Conservation (phyloP, 495 filamentous ascomycete species). For the Evernia prunastri region DNA sequence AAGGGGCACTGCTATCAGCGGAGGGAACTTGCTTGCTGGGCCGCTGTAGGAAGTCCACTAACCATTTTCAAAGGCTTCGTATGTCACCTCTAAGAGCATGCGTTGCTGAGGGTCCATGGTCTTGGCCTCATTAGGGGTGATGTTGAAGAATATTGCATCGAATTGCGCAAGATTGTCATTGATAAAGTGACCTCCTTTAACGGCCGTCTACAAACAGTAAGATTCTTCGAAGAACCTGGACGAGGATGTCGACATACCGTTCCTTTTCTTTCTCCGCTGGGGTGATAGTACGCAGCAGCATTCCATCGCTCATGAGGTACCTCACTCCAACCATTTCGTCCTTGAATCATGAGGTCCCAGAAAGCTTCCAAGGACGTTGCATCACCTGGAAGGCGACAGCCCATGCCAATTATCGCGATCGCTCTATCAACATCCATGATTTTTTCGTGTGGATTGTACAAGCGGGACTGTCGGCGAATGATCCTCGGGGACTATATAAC, state of each 20-base stretch:
- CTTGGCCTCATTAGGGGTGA: slow-evolving; percentile 42
- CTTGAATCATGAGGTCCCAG: slow-evolving; percentile 50
- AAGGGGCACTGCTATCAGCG: not conserved
- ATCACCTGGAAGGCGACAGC: slow-evolving; percentile 52
- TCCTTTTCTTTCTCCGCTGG: slow-evolving; percentile 1
- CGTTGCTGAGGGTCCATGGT: slow-evolving; percentile 54
- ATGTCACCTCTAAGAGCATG: slow-evolving; percentile 48
- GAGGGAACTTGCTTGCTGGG: not conserved
- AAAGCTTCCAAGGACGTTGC: slow-evolving; percentile 44
- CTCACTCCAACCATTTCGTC: slow-evolving; percentile 37
- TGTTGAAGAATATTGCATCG: slow-evolving; percentile 47
- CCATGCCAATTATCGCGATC: slow-evolving; percentile 55
- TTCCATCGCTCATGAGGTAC: slow-evolving; percentile 47
- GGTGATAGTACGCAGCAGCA: slow-evolving; percentile 31
- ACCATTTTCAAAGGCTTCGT: slow-evolving; percentile 49
- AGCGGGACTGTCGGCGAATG: not conserved
- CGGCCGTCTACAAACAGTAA: slow-evolving; percentile 14
- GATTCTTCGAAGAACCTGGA: not conserved
- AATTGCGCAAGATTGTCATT: slow-evolving; percentile 38
- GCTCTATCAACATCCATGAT: not conserved
- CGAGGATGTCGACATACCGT: not conserved
- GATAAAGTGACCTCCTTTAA: slow-evolving; percentile 39
- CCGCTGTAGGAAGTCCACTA: not conserved
- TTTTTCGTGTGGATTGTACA: not conserved
- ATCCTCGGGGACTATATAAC: no score